Evolutionary conservation across 2,329 filamentous ascomycete genomes (phyloP).

Genomic region (Orbilia javanica): DNA sequence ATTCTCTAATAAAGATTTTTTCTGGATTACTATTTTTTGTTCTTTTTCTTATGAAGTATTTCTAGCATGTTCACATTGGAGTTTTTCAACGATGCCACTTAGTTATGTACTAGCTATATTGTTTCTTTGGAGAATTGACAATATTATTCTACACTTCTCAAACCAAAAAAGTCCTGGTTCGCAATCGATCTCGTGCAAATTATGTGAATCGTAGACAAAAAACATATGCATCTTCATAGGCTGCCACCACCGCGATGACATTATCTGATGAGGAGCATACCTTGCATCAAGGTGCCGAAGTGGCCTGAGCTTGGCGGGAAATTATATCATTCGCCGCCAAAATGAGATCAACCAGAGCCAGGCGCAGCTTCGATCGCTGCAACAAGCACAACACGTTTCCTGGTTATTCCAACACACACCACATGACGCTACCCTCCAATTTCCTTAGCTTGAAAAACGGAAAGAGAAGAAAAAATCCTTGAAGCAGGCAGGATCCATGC

Average conservation of each 20-base stretch:
- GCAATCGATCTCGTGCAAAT: not conserved
- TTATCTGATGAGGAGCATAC: not conserved
- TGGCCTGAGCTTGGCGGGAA: conserved; percentile 25
- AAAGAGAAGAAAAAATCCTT: not conserved
- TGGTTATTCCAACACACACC: conserved; percentile 5
- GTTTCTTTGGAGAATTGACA: conserved; percentile 22
- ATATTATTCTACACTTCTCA: conserved; percentile 23
- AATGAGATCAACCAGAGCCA: conserved; percentile 8
- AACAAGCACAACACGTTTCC: conserved; percentile 5
- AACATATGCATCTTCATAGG: not conserved
- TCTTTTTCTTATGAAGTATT: conserved; percentile 21
- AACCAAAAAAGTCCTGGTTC: too few relatives aligned
- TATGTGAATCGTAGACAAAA: conserved; percentile 4
- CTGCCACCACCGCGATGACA: not conserved
- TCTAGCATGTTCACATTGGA: conserved; percentile 43
- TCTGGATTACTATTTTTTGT: not conserved
- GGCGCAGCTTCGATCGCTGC: not conserved
- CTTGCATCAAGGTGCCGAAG: not conserved
- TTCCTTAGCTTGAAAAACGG: too few relatives aligned
- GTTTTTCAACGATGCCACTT: conserved; percentile 14
- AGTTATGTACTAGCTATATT: conserved; percentile 3
- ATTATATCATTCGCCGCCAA: conserved; percentile 22
- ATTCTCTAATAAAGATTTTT: conserved; percentile 39
- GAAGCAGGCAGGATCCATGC: not conserved
- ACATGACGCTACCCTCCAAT: not conserved